These are phyloP conservation scores for Fraxinus sp. DNA, from an alignment of 305 asterid species.

Conservation along the genomic window DNA sequence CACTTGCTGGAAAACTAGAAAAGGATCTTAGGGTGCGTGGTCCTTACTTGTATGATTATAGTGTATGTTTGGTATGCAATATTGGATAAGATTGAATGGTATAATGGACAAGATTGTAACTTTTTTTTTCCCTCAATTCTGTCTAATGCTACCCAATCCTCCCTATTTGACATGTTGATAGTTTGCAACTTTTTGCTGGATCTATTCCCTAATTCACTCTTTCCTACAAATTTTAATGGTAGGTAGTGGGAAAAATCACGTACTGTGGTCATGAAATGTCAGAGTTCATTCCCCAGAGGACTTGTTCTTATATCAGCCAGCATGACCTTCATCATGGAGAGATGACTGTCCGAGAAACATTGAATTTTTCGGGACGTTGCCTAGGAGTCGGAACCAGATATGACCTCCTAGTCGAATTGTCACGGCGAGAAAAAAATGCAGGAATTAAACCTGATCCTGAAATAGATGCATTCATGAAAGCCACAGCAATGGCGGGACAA, in stretches of 20 bases:
- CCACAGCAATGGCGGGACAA: conserved; percentile 82
- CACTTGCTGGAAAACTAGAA: conserved; percentile 79
- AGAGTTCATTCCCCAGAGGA: conserved; percentile 87
- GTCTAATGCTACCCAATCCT: neutral
- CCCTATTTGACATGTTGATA: neutral
- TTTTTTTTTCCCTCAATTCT: neutral
- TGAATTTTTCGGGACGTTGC: conserved; percentile 87
- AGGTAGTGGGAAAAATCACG: conserved; percentile 74
- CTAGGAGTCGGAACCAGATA: conserved; percentile 93
- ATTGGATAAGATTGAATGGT: neutral
- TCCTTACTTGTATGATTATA: conserved; percentile 6
- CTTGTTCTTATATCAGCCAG: conserved; percentile 92
- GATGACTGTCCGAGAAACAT: conserved; percentile 89
- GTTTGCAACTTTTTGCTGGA: neutral
- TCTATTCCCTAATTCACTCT: neutral
- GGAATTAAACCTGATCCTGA: conserved; percentile 94
- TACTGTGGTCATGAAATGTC: conserved; percentile 86
- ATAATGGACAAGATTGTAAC: neutral
- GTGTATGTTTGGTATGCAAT: neutral
- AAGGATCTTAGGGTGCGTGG: conserved; percentile 65
- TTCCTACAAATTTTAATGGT: neutral
- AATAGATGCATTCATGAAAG: conserved; percentile 94
- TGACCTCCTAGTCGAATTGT: conserved; percentile 77
- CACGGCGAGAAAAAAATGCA: conserved; percentile 77
- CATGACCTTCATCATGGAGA: conserved; percentile 95